Base-by-base conservation (phyloP, 1,139 yeast genomes). In the Magnusiomyces sp. region DNA sequence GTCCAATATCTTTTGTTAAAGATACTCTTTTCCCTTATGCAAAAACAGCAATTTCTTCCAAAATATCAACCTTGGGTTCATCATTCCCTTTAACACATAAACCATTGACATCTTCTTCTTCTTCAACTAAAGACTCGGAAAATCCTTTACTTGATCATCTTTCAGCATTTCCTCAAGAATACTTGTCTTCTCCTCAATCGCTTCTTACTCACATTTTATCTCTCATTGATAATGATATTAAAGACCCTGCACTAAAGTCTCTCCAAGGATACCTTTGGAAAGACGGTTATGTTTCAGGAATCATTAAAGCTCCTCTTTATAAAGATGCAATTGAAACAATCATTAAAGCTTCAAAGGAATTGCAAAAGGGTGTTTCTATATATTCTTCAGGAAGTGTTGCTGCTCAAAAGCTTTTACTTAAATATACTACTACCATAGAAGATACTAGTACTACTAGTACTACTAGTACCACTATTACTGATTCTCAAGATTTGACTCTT, bases 301-400 rank as follows among this genome's bases (percentile, higher is more conserved):
- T 79, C 54, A 73, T 90, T 55, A 73, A 71, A 59, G 94, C 95
- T 0, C 95, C 96, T 1, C 62, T 90, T 1, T 90, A 80, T 61
- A 60, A 62, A 0, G 97, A 90, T 64, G 92, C 95, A 1, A 73
- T 86, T 50, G 68, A 71, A 0, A 75, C 77, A 47, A 77, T 89
- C 50, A 59, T 70, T 49, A 50, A 59, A 1, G 73, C 76, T 70
- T 52, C 57, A 37, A 32, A 53, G 43, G 29, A 32, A 11, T 46
- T 53, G 2, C 36, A 46, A 11, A 20, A 38, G 20, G 54, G 51
- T 16, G 71, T 87, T 0, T 86, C 74, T 62, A 88, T 90, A 17
- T 90, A 90, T 66, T 88, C 97, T 0, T 85, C 95, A n/a, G 97
- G 97, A 0, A 83, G 94, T 47, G 79, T 90, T 34, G 76, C 80